Evolutionary conservation across 805 yeast genomes (phyloP).

Genomic region (Suhomyces tanzawaensis): DNA sequence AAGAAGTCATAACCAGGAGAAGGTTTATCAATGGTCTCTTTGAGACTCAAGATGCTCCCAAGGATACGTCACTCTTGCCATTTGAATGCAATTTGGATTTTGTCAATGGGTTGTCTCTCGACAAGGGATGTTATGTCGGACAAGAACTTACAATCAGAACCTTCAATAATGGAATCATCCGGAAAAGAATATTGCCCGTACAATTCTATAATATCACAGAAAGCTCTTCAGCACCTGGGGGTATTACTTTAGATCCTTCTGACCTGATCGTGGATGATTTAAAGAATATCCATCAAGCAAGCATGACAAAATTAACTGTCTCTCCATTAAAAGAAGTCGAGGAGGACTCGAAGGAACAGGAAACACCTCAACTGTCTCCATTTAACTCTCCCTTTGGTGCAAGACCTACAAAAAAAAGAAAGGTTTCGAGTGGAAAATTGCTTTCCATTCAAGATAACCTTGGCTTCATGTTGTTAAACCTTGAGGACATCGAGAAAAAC

Average conservation of each 20-base stretch:
- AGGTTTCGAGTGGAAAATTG: constrained; percentile 56
- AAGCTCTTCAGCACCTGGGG: constrained; percentile 20
- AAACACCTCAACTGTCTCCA: constrained; percentile 11
- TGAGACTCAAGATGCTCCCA: constrained; percentile 35
- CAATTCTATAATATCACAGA: constrained; percentile 27
- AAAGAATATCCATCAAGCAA: constrained; percentile 11
- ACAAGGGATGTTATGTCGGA: constrained; percentile 96
- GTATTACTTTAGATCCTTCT: constrained; percentile 11
- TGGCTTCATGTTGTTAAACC: constrained; percentile 63
- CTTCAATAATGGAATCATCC: constrained; percentile 74
- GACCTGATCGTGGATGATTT: constrained; percentile 19
- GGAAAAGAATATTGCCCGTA: constrained; percentile 78
- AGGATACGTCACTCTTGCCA: constrained; percentile 51
- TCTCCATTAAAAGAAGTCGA: constrained; percentile 13
- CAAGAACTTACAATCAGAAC: constrained; percentile 94
- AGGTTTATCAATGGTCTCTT: constrained; percentile 40
- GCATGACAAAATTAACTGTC: constrained; percentile 15
- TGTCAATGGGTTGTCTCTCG: constrained; percentile 75
- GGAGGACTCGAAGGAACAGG: constrained; percentile 1
- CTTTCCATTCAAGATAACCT: constrained; percentile 53
- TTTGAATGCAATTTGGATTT: constrained; percentile 81
- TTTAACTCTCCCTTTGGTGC: constrained; percentile 41
- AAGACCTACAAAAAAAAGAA: constrained; percentile 30
- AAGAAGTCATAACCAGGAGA: constrained; percentile 43
- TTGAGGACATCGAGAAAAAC: constrained; percentile 46